phyloP scores from a whole-genome alignment of 2,329 filamentous ascomycete genomes.

The Alternaria tenuissima region DNA sequence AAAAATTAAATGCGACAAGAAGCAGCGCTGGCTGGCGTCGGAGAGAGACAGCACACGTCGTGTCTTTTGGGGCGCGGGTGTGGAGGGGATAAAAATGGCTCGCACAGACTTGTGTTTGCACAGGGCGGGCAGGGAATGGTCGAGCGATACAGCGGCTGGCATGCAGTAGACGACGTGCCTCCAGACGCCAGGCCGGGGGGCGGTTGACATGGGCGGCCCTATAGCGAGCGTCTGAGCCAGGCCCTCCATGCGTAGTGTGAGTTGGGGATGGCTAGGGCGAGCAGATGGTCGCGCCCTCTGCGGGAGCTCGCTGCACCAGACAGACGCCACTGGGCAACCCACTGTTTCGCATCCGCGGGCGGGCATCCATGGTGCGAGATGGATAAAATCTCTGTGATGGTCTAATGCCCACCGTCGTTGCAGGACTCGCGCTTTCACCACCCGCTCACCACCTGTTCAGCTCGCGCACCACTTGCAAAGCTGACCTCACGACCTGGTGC shows the following conservation, averaged over 20 bases:
- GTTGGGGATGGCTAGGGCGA: conserved; percentile 25
- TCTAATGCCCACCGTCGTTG: neutral
- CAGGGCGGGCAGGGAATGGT: conserved; percentile 6
- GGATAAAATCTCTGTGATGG: neutral
- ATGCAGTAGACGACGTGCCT: conserved; percentile 12
- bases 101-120: conserved; percentile 25
- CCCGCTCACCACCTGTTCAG: no score
- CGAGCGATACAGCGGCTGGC: conserved; percentile 21
- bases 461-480: no score
- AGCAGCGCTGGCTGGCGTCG: conserved; percentile 6
- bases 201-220: conserved; percentile 20
- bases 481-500: neutral
- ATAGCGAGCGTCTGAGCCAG: conserved; percentile 9
- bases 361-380: neutral
- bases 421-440: no score
- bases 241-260: conserved; percentile 7
- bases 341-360: conserved; percentile 35
- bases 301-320: conserved; percentile 18
- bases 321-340: conserved; percentile 28
- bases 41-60: conserved; percentile 17
- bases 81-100: conserved; percentile 34
- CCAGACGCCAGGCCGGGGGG: conserved; percentile 25
- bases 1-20: neutral
- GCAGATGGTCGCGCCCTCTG: conserved; percentile 21
- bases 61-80: conserved; percentile 22